A percentile compares a stretch with the other conserved stretches of the same genome.
phyloP scores from a whole-genome alignment of 2,329 filamentous ascomycete genomes.

The Aspergillus jensenii region DNA sequence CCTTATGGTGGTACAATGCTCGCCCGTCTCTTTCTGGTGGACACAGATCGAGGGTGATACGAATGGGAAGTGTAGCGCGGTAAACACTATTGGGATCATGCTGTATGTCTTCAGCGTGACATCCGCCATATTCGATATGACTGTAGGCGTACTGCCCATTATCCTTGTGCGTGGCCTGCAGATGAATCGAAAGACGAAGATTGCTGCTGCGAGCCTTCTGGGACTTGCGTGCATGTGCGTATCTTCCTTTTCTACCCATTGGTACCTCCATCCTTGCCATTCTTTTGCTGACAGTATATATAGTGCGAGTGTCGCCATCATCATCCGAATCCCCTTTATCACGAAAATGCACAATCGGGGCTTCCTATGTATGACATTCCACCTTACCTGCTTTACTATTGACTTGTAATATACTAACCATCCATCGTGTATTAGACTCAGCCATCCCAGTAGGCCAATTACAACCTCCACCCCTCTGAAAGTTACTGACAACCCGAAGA shows the following conservation, averaged over 20 bases:
- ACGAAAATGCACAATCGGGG: conserved; percentile 14
- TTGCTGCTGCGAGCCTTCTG: conserved; percentile 17
- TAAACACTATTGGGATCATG: conserved; percentile 11
- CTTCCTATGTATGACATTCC: conserved; percentile 19
- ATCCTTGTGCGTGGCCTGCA: conserved; percentile 22
- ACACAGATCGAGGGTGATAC: conserved; percentile 16
- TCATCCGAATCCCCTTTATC: conserved; percentile 18
- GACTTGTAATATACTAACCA: background rate
- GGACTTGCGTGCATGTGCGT: conserved; percentile 24
- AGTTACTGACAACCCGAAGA: conserved; percentile 3
- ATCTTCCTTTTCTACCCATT: background rate
- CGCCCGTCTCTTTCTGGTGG: conserved; percentile 51
- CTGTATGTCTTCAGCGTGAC: conserved; percentile 23
- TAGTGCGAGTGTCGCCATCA: conserved; percentile 22
- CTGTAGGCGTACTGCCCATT: conserved; percentile 19
- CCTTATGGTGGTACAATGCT: conserved; percentile 50
- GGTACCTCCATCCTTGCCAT: background rate
- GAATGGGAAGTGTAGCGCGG: conserved; percentile 12
- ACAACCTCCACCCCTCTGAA: background rate
- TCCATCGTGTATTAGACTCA: background rate
- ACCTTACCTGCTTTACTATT: background rate
- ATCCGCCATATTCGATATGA: conserved; percentile 18
- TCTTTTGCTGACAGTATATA: background rate
- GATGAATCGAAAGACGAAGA: conserved; percentile 20
- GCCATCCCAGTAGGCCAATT: conserved; percentile 1